These are phyloP conservation scores for Phytophthora idaei DNA, from an alignment of 352 stramenopile genomes.

Conservation along the genomic window DNA sequence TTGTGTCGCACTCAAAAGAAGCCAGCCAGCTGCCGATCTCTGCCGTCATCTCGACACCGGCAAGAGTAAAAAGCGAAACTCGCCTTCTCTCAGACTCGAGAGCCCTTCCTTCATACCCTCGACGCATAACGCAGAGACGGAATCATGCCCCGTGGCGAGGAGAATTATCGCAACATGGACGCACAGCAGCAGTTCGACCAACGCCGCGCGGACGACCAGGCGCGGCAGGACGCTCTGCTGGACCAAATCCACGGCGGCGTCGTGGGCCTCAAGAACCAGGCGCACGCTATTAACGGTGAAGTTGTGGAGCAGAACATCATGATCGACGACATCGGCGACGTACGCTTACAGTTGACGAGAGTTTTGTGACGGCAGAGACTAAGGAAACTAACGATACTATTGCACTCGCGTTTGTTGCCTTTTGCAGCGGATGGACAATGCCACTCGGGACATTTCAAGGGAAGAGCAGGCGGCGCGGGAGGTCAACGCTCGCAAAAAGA, in stretches of 20 bases:
- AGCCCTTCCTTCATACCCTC: slow-evolving; percentile 6
- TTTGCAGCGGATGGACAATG: slow-evolving; percentile 66
- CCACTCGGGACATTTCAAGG: slow-evolving; percentile 63
- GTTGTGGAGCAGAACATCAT: slow-evolving; percentile 84
- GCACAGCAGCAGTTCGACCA: slow-evolving; percentile 69
- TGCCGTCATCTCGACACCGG: slow-evolving; percentile 31
- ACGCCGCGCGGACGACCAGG: slow-evolving; percentile 56
- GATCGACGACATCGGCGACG: slow-evolving; percentile 78
- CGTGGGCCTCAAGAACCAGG: slow-evolving; percentile 82
- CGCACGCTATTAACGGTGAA: slow-evolving; percentile 84
- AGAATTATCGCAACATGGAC: slow-evolving; percentile 74
- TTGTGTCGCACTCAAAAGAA: slow-evolving; percentile 27
- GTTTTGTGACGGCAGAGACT: neutral
- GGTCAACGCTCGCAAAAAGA: slow-evolving; percentile 77
- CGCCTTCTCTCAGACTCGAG: slow-evolving; percentile 26
- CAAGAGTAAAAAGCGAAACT: slow-evolving; percentile 16
- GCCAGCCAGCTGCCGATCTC: slow-evolving; percentile 39
- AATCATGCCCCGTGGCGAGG: slow-evolving; percentile 35
- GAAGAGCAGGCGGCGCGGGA: slow-evolving; percentile 62
- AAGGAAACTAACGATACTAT: slow-evolving; percentile 19
- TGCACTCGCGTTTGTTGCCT: slow-evolving; percentile 11
- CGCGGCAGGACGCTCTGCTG: slow-evolving; percentile 71
- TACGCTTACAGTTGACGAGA: slow-evolving; percentile 30
- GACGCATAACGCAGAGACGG: slow-evolving; percentile 1
- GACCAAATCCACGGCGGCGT: slow-evolving; percentile 83